phyloP scores from a whole-genome alignment of 495 filamentous ascomycete species.

The Parathielavia appendiculata region DNA sequence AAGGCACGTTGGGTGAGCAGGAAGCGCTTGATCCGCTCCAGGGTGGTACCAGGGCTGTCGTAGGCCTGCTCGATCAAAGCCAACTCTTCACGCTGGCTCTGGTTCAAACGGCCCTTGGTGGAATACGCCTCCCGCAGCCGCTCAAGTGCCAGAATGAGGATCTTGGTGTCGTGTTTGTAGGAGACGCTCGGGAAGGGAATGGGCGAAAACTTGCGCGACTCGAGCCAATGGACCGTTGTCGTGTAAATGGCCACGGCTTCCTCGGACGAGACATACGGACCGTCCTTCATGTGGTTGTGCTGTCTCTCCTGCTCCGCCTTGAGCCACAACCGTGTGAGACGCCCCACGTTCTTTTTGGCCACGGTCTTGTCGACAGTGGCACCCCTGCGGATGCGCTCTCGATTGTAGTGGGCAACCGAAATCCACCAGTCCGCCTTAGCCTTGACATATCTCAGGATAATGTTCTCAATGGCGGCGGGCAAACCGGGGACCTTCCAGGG shows the following conservation, averaged over 20 bases:
- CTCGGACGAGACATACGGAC: conserved; percentile 96
- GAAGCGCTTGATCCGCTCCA: conserved; percentile 97
- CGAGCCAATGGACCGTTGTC: conserved; percentile 97
- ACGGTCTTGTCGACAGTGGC: conserved; percentile 99
- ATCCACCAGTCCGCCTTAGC: conserved; percentile 99
- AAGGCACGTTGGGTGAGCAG: conserved; percentile 95
- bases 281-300: conserved; percentile 99
- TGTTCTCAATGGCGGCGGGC: conserved; percentile 95
- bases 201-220: conserved; percentile 95
- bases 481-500: conserved; percentile 98
- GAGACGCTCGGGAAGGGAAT: conserved; percentile 99
- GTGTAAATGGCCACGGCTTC: conserved; percentile 99
- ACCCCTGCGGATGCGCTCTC: conserved; percentile 90
- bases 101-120: conserved; percentile 94
- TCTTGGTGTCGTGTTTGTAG: conserved; percentile 99
- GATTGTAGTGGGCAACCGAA: conserved; percentile 96
- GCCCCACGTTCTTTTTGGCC: conserved; percentile 97
- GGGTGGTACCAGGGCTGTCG: conserved; percentile 91
- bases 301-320: conserved; percentile 98
- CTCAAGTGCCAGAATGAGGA: conserved; percentile 93
- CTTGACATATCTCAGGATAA: conserved; percentile 97
- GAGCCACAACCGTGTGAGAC: conserved; percentile 91
- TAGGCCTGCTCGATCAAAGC: conserved; percentile 98
- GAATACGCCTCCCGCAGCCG: conserved; percentile 93
- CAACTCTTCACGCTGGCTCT: conserved; percentile 95